These are phyloP conservation scores for Flaveria linearis DNA, from an alignment of 129 eudicot species.

Conservation along the genomic window DNA sequence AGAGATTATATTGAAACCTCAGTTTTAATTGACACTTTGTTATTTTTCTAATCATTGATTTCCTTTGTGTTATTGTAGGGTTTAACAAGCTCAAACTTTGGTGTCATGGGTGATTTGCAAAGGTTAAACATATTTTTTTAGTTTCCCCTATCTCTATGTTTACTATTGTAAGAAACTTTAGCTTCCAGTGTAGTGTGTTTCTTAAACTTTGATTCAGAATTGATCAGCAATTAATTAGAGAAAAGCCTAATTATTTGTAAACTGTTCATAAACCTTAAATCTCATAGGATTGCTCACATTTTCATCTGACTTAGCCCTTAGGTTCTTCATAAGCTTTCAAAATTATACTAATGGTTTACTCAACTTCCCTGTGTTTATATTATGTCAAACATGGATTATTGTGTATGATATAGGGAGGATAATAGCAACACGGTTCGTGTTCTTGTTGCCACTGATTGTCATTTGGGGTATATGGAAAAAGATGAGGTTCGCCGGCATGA, in stretches of 20 bases:
- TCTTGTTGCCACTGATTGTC: constrained; percentile 96
- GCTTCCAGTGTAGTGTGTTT: background rate
- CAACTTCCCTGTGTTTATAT: constrained; percentile 5
- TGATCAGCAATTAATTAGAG: background rate
- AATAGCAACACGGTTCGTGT: constrained; percentile 64
- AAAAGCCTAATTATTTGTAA: constrained; percentile 14
- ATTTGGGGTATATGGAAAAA: constrained; percentile 95
- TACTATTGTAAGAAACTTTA: background rate
- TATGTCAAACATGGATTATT: background rate
- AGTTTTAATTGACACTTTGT: too few species aligned
- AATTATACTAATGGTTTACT: background rate
- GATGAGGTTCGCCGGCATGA: constrained; percentile 96
- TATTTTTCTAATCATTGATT: too few species aligned
- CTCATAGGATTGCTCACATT: background rate
- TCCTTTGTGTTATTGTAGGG: constrained; percentile 34
- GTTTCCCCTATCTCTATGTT: background rate
- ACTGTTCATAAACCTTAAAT: background rate
- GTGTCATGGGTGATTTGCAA: constrained; percentile 42
- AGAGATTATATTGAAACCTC: too few species aligned
- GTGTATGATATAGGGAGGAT: constrained; percentile 63
- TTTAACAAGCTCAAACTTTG: constrained; percentile 29
- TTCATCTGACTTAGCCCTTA: too few species aligned
- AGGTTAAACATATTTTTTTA: constrained; percentile 33
- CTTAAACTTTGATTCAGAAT: background rate
- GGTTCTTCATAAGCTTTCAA: constrained; percentile 1